A percentile compares a stretch with the other conserved stretches of the same genome.
phyloP scores from a whole-genome alignment of 768 basidiomycete genomes.

The Macrocybe gigantea region DNA sequence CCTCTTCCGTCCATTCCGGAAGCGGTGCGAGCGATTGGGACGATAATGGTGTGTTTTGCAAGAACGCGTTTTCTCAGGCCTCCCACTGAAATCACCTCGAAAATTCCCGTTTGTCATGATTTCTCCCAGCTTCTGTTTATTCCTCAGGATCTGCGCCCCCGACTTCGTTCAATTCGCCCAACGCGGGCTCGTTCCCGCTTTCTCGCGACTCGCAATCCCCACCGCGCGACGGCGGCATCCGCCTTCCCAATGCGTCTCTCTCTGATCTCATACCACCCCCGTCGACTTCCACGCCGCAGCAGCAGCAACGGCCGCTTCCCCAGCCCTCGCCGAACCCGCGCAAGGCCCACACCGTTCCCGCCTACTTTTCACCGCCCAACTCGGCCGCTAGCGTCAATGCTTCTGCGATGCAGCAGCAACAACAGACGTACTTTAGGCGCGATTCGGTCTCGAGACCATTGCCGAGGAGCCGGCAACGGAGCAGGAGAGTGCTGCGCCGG shows the following conservation, averaged over 20 bases:
- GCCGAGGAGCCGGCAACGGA: no score
- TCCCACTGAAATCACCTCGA: slow-evolving; percentile 12
- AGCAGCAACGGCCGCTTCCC: slow-evolving; percentile 4
- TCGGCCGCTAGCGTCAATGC: no score
- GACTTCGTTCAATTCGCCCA: slow-evolving; percentile 66
- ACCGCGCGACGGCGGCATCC: slow-evolving; percentile 52
- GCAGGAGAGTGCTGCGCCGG: no score
- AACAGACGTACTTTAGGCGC: no score
- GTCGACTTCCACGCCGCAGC: background rate
- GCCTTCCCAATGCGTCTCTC: slow-evolving; percentile 68
- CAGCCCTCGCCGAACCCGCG: slow-evolving; percentile 13
- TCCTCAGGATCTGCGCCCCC: slow-evolving; percentile 57
- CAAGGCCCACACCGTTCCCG: slow-evolving; percentile 13
- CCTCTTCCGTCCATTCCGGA: slow-evolving; percentile 46
- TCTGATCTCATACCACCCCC: slow-evolving; percentile 57
- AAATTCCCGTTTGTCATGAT: background rate
- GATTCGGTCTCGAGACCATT: no score
- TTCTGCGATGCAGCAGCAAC: no score
- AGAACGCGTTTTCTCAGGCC: slow-evolving; percentile 8
- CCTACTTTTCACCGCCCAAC: slow-evolving; percentile 8
- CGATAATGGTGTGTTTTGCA: slow-evolving; percentile 56
- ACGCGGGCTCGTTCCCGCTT: slow-evolving; percentile 52
- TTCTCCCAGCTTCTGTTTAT: slow-evolving; percentile 37
- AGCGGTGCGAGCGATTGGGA: slow-evolving; percentile 77
- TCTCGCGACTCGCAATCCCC: slow-evolving; percentile 51